phyloP scores from a whole-genome alignment of 2,329 filamentous ascomycete genomes.

The Aquanectria penicillioides region DNA sequence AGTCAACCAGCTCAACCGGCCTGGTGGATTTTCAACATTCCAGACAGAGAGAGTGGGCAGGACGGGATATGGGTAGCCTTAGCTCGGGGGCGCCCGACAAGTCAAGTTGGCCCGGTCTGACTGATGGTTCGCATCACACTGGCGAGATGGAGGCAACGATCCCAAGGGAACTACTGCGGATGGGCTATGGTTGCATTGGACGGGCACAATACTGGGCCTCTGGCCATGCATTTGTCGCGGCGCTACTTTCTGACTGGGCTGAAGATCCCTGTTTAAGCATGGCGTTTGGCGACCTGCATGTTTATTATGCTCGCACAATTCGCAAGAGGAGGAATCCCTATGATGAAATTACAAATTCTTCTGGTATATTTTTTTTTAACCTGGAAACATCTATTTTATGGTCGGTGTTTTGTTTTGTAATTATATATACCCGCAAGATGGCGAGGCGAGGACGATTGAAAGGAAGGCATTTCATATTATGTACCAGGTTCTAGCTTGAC shows the following conservation, averaged over 20 bases:
- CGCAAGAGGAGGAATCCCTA: slow-evolving; percentile 2
- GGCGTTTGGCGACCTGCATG: slow-evolving; percentile 28
- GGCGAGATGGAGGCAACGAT: slow-evolving; percentile 28
- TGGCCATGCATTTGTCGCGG: slow-evolving; percentile 30
- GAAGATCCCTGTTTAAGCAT: slow-evolving; percentile 35
- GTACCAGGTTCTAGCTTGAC: slow-evolving; percentile 38
- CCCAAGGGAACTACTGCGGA: slow-evolving; percentile 24
- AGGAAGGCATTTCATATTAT: slow-evolving; percentile 32
- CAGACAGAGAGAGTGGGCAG: not conserved
- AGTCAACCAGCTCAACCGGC: not conserved
- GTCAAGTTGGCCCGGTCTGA: slow-evolving; percentile 22
- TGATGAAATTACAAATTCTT: slow-evolving; percentile 22
- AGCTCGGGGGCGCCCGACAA: not conserved
- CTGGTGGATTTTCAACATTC: slow-evolving; percentile 5
- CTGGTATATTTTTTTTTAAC: slow-evolving; percentile 8
- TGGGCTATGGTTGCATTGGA: slow-evolving; percentile 17
- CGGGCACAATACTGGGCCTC: slow-evolving; percentile 25
- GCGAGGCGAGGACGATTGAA: slow-evolving; percentile 24
- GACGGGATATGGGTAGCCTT: slow-evolving; percentile 1
- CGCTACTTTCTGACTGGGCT: slow-evolving; percentile 42
- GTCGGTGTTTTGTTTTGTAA: slow-evolving; percentile 17
- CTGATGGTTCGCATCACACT: slow-evolving; percentile 19
- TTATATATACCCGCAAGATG: slow-evolving; percentile 28
- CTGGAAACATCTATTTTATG: slow-evolving; percentile 21
- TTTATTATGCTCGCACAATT: slow-evolving; percentile 28